Conservation (phyloP, 2,329 filamentous ascomycete species). For the Stemphylium lycopersici region DNA sequence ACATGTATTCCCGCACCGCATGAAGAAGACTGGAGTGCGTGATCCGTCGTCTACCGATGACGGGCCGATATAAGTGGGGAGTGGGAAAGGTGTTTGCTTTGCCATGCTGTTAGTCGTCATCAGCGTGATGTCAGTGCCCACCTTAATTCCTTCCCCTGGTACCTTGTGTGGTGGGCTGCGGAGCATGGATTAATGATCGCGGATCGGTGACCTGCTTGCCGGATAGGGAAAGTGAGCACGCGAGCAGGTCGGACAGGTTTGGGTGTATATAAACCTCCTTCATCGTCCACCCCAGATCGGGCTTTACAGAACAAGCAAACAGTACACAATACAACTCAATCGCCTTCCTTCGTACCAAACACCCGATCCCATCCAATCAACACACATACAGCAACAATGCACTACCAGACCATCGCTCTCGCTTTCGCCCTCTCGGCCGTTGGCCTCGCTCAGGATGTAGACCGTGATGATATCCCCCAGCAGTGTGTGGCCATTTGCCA, state of each 20-base stretch:
- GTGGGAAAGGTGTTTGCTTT: neutral
- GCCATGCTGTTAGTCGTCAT: conserved; percentile 5
- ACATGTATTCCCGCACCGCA: too few relatives aligned
- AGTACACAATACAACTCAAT: neutral
- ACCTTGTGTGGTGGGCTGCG: neutral
- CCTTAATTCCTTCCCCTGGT: neutral
- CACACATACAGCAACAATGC: neutral
- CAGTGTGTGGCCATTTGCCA: neutral
- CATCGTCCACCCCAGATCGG: too few relatives aligned
- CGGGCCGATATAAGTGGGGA: conserved; percentile 6
- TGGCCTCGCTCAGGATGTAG: conserved; percentile 6
- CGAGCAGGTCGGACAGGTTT: neutral
- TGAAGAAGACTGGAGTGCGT: too few relatives aligned
- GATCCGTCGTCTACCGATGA: neutral
- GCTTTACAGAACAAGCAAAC: neutral
- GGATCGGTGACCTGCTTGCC: neutral
- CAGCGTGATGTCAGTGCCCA: neutral
- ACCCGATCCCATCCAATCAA: neutral
- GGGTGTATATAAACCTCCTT: too few relatives aligned
- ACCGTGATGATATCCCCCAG: conserved; percentile 2
- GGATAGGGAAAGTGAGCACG: conserved; percentile 5
- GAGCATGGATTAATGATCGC: neutral
- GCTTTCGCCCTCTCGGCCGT: conserved; percentile 3
- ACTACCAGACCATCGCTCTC: conserved; percentile 7
- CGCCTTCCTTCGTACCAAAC: neutral